Percentiles rank a stretch among this genome's conserved stretches.
Conservation (phyloP, 805 yeast genomes). For the Teunomyces pallodes region DNA sequence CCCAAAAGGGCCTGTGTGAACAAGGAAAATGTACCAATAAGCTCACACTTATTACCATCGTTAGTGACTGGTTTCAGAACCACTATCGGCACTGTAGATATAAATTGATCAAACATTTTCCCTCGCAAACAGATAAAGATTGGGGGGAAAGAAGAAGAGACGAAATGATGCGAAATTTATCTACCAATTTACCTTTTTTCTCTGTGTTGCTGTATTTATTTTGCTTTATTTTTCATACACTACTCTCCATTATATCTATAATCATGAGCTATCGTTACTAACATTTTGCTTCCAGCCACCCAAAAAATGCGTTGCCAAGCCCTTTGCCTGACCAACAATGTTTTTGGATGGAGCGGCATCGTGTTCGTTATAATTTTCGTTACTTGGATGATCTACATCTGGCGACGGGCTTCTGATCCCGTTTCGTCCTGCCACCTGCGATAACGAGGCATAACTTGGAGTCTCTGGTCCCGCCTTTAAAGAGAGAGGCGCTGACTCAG, state of each 20-base stretch:
- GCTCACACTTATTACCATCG: slow-evolving; percentile 38
- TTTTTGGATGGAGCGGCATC: slow-evolving; percentile 14
- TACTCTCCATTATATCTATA: slow-evolving; percentile 3
- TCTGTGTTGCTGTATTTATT: neutral
- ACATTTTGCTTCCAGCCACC: slow-evolving; percentile 22
- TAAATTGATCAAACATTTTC: slow-evolving; percentile 4
- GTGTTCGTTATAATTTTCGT: slow-evolving; percentile 5
- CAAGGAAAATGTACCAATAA: slow-evolving; percentile 82
- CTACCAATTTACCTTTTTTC: neutral
- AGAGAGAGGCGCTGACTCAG: slow-evolving; percentile 16
- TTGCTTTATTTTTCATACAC: neutral
- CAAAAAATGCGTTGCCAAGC: slow-evolving; percentile 32
- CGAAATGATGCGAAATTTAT: neutral
- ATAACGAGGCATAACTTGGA: slow-evolving; percentile 43
- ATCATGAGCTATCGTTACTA: slow-evolving; percentile 3
- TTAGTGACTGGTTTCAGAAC: slow-evolving; percentile 5
- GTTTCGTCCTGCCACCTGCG: slow-evolving; percentile 50
- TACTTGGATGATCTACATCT: slow-evolving; percentile 3
- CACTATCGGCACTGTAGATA: slow-evolving; percentile 2
- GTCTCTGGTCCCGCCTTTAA: slow-evolving; percentile 7
- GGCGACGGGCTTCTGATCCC: slow-evolving; percentile 23
- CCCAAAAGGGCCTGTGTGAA: slow-evolving; percentile 78
- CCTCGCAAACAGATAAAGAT: slow-evolving; percentile 1
- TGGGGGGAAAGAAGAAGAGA: neutral
- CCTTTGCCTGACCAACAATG: slow-evolving; percentile 37